Conservation (phyloP, 2,329 filamentous ascomycete genomes). For the Beauveria sp. region DNA sequence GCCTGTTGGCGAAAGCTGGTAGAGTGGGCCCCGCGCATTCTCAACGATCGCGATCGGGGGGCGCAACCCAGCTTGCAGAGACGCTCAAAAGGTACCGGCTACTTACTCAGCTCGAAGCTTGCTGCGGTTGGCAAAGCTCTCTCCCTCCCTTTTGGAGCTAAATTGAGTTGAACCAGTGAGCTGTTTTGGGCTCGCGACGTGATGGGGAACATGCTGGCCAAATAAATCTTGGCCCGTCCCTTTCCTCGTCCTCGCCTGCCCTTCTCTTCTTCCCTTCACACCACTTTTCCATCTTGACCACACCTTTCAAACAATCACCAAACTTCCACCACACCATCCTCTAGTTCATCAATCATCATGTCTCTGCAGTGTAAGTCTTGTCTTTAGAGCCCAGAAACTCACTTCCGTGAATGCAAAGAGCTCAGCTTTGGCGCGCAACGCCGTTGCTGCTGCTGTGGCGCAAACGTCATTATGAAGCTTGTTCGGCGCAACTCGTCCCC, state of each 20-base stretch:
- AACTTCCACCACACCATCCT: constrained; percentile 1
- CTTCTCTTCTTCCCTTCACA: constrained; percentile 13
- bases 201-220: not conserved
- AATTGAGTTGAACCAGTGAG: not conserved
- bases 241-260: not conserved
- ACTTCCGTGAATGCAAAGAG: not conserved
- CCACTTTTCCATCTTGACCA: not conserved
- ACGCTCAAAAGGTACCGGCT: not conserved
- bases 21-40: not conserved
- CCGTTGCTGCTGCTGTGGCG: not conserved
- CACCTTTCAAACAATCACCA: not conserved
- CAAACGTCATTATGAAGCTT: constrained; percentile 8
- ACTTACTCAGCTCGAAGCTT: not conserved
- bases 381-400: not conserved
- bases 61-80: not conserved
- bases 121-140: not conserved
- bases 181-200: not conserved
- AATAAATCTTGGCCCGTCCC: constrained; percentile 6
- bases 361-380: constrained; percentile 50
- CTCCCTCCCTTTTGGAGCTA: not conserved
- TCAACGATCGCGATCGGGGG: constrained; percentile 6
- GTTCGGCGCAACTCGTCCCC: not conserved
- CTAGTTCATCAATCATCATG: constrained; percentile 33
- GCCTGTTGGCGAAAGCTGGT: not conserved
- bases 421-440: not conserved